These are phyloP conservation scores for Pisolithus microcarpus DNA, from an alignment of 768 basidiomycete genomes.

Conservation along the genomic window DNA sequence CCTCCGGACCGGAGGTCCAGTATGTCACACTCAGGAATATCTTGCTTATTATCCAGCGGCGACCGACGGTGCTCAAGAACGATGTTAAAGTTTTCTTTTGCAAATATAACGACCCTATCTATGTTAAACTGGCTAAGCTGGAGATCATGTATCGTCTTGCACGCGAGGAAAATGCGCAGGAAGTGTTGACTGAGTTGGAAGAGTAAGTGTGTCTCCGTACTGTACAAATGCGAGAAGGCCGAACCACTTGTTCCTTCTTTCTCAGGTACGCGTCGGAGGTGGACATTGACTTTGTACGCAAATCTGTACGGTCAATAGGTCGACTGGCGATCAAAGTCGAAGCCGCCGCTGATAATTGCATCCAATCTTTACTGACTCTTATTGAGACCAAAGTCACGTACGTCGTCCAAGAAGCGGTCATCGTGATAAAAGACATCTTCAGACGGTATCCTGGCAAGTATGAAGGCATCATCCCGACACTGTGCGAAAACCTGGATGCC, in stretches of 20 bases:
- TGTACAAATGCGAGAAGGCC: neutral
- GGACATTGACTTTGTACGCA: conserved; percentile 96
- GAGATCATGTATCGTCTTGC: conserved; percentile 99
- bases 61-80: conserved; percentile 87
- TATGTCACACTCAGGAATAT: conserved; percentile 97
- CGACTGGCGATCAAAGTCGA: conserved; percentile 97
- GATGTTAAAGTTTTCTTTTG: conserved; percentile 99
- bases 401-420: conserved; percentile 94
- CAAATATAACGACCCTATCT: conserved; percentile 99
- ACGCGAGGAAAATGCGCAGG: conserved; percentile 86
- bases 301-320: conserved; percentile 95
- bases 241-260: neutral
- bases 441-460: conserved; percentile 94
- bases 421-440: conserved; percentile 98
- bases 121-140: conserved; percentile 95
- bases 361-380: conserved; percentile 74
- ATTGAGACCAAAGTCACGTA: conserved; percentile 93
- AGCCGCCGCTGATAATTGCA: conserved; percentile 82
- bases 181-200: conserved; percentile 90
- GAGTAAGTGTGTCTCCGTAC: conserved; percentile 49
- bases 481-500: conserved; percentile 87
- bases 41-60: conserved; percentile 90
- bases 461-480: conserved; percentile 88
- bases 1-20: conserved; percentile 97
- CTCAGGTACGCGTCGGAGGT: conserved; percentile 94